Evolutionary conservation across 163 green algal species (phyloP), one percentile per base, ranked within the genome.

Genomic region (Coccomyxa subellipsoidea): DNA sequence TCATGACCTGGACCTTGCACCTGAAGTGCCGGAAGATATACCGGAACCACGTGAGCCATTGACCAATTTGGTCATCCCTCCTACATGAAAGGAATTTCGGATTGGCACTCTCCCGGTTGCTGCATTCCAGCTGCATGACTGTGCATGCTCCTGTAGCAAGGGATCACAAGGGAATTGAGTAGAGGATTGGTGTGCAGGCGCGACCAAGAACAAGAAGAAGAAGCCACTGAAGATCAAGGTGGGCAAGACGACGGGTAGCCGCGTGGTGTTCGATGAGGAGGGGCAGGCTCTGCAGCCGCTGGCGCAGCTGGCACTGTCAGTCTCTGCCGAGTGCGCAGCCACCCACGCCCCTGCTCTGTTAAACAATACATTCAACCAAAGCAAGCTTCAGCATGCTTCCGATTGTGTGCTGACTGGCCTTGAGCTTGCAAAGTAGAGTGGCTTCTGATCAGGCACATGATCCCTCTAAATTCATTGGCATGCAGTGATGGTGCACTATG

Each of bases 271-370:
- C 89, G 94, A 96, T 66, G 93, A 95, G 1, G 89, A 93, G 25
- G 94, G 94, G 4, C 88, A 94, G 76, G 90, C 93, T 12, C 85
- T 97, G 66, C 90, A 81, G 25, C 78, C 89, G 76, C 89, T 97
- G 66, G 93, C 90, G 0, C 70, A 72, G 37, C 80, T 92, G 29
- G 89, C 80, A 31, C 40, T 38, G 79, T 85, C 35, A 29, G 54
- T 4, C 34, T 76, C 32, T 4, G 69, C 35, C 31, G 77, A 54
- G 38, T 72, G 8, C 27, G 21, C 27, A 47, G 18, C 34, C 38
- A 23, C 9, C 47, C 25, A 31, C 21, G 27, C 4, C 37, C 15
- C 71, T 59, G 36, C 35, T 77, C 3, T 66, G 59, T 47, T 34
- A 7, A 37, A 54, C 36, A 69, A 7, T 12, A 36, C 38, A 76